Base-by-base conservation (phyloP, 139 green algal species). In the Micractinium sp. region DNA sequence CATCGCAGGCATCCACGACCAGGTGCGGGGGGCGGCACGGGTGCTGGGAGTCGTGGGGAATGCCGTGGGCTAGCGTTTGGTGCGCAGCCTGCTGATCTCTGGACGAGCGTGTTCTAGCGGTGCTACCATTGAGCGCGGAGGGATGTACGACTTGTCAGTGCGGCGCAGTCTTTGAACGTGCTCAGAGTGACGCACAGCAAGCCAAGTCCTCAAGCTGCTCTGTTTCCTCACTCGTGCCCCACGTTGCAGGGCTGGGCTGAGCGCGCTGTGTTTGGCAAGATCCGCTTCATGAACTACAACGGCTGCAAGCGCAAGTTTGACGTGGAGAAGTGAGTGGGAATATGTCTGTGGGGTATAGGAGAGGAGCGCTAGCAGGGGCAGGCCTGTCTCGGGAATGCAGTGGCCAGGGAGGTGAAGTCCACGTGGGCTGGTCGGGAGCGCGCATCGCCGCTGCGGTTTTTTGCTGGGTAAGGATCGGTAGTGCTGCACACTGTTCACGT, bases 241-340 rank as follows among this genome's bases (percentile, higher is more conserved):
- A 76, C 69, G 20, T 22, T 90, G 91, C 94, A 97, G 97, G 97
- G 96, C 82, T 99, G 98, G 98, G 92, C 88, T 7, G 98, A 99
- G 93, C 93, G 98, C 0, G 85, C 95, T 0, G 92, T 99, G 22
- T 99, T 99, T 93, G 98, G 98, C 74, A 99, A 99, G 93, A 98
- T 99, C 90, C 94, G 98, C 7, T 98, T 96, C 92, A 98, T 98
- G 96, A 99, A 99, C 92, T 98, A 98, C 86, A 86, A 88, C 31
- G 93, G 98, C 81, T 99, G 97, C 95, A 98, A 99, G 93, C 93
- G 97, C 79, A 99, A 99, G 93, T 99, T 99, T 88, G 92, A 99
- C 82, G 95, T 99, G 33, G 71, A 92, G 20, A 95, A 77, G 73
- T 99, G 81, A 74, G 81, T 29, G 12, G 4, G 12, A 38, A 61